Evolutionary conservation across 1,284 basidiomycete genomes (phyloP), one percentile per base, ranked within the genome.

Genomic region (Ustilago tritici): DNA sequence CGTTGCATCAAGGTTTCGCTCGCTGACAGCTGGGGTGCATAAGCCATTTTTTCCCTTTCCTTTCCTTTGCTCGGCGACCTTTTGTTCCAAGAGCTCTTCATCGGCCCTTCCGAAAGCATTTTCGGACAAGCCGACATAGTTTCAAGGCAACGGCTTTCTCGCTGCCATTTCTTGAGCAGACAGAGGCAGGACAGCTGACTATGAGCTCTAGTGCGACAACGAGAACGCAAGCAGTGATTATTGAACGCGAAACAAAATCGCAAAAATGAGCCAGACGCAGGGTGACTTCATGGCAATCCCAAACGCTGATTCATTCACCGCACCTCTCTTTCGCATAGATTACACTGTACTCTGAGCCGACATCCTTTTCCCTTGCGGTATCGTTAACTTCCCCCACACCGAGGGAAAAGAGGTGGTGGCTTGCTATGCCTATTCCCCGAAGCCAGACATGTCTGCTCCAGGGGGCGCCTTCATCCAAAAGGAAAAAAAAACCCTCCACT

Each of bases 1-100:
- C 40, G 40, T 23, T 32, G 17, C 28, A 40, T 35, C n/a, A 15
- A 47, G 38, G 58, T 40, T 57, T 46, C 56, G 23, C 23, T 57
- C n/a, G 59, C 59, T 61, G 59, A 61, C 59, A 61, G 59, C 38
- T 61, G 32, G 35, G 50, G 23, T 61, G 59, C 59, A 61, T 61
- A 41, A n/a, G 54, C 17, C 28, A 23, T 4, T 5, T 35, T 41
- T 43, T 19, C 54, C n/a, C 15, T 55, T 12, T 19, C 14, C 8
- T 46, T 19, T 7, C 9, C 11, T 46, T 46, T 46, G 1, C 36
- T 41, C 40, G 40, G 40, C 15, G 40, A 15, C 14, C 40, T 41
- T 17, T 41, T 17, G 7, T 15, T 17, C 14, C 40, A 41, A 7
- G 36, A 38, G 36, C 36, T 38, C 36, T 38, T 28, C 3, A 14